A percentile compares a stretch with the other conserved stretches of the same genome.
Conservation (phyloP, 805 yeast species). For the Teunomyces barrocoloradensis region DNA sequence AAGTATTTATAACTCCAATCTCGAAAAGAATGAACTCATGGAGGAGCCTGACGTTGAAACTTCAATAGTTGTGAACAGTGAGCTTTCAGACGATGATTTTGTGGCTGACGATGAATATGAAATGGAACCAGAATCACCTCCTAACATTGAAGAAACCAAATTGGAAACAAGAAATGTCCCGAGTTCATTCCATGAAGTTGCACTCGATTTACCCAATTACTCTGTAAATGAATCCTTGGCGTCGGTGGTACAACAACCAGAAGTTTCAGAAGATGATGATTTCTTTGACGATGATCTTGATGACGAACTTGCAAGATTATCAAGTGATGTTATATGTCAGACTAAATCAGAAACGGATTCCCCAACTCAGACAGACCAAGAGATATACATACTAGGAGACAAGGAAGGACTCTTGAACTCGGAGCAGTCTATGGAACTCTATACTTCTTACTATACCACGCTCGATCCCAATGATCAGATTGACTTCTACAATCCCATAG, state of each 20-base stretch:
- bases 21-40: neutral
- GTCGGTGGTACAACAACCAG: neutral
- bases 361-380: conserved; percentile 7
- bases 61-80: neutral
- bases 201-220: neutral
- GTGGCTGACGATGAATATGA: neutral
- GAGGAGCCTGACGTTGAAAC: neutral
- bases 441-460: conserved; percentile 35
- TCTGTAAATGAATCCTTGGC: neutral
- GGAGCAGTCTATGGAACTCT: conserved; percentile 38
- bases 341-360: neutral
- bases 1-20: neutral
- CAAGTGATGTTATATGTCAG: conserved; percentile 4
- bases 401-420: conserved; percentile 42
- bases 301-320: conserved; percentile 16
- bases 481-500: conserved; percentile 8
- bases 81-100: neutral
- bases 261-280: conserved; percentile 8
- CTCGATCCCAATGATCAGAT: conserved; percentile 15
- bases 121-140: neutral
- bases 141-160: neutral
- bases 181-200: neutral
- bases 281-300: conserved; percentile 25
- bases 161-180: neutral
- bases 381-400: conserved; percentile 18